Percentiles rank a stretch among this genome's conserved stretches.
Conservation (phyloP, 2,329 filamentous ascomycete genomes). For the Xylaria multiplex region DNA sequence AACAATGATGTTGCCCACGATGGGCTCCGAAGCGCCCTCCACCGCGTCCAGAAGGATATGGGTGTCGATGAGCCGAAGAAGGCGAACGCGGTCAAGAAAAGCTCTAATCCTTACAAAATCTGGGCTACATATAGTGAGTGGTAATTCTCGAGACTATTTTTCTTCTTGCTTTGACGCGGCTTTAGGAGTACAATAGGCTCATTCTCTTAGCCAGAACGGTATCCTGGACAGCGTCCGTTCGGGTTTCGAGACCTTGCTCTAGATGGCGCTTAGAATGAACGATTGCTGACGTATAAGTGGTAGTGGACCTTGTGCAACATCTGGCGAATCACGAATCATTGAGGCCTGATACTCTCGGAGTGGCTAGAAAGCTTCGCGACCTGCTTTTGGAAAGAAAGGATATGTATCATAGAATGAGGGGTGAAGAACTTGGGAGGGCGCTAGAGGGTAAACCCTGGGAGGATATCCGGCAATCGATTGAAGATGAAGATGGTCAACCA, state of each 20-base stretch:
- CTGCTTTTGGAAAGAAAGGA: not conserved
- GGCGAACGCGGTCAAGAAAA: not conserved
- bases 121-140: slow-evolving; percentile 2
- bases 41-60: not conserved
- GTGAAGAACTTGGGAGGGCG: not conserved
- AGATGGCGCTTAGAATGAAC: too few relatives aligned
- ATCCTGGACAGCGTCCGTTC: too few relatives aligned
- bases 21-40: not conserved
- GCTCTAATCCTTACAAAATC: not conserved
- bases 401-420: not conserved
- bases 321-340: not conserved
- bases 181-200: too few relatives aligned
- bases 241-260: too few relatives aligned
- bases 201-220: too few relatives aligned
- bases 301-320: not conserved
- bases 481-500: not conserved
- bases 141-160: too few relatives aligned
- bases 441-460: not conserved
- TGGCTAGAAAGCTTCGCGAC: slow-evolving; percentile 12
- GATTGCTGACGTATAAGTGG: too few relatives aligned
- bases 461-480: slow-evolving; percentile 5
- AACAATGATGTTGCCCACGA: not conserved
- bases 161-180: too few relatives aligned
- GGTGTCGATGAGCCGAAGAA: slow-evolving; percentile 2
- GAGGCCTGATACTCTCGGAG: slow-evolving; percentile 4